Percentiles rank a stretch among this genome's conserved stretches.
Conservation (phyloP, 1,284 basidiomycete species). For the Ganoderma multipileum region DNA sequence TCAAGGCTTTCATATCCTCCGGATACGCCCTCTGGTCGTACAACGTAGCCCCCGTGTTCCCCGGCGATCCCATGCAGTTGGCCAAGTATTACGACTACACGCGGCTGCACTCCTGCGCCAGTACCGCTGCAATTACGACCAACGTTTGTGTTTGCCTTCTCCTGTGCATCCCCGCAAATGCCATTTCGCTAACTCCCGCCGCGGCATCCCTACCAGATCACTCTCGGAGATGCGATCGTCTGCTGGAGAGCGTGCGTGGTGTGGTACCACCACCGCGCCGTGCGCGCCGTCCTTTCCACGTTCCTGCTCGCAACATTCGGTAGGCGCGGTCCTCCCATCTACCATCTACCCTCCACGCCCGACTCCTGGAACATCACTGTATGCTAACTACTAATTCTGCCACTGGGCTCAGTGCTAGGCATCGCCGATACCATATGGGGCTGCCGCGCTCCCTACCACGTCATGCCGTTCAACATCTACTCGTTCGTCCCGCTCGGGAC, state of each 20-base stretch:
- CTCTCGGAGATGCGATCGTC: background rate
- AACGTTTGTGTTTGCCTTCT: background rate
- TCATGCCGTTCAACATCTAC: background rate
- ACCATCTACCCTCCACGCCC: too few species aligned
- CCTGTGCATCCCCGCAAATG: background rate
- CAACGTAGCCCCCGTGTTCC: background rate
- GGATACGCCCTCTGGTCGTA: background rate
- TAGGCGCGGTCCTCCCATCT: background rate
- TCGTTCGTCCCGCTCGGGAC: background rate
- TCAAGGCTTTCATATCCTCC: background rate
- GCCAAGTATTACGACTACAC: background rate
- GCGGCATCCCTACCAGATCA: background rate
- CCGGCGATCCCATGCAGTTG: background rate
- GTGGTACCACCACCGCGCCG: background rate
- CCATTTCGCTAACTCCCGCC: background rate
- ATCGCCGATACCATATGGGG: background rate
- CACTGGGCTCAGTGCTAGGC: background rate
- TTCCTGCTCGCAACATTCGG: background rate
- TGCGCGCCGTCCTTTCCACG: background rate
- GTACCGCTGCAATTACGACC: background rate
- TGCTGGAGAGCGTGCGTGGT: conserved; percentile 1
- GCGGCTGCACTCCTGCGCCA: background rate
- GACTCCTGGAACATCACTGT: background rate
- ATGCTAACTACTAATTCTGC: background rate
- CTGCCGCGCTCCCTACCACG: background rate